Evolutionary conservation across 441 rosid species (phyloP).

Genomic region (Syzygium malaccense): DNA sequence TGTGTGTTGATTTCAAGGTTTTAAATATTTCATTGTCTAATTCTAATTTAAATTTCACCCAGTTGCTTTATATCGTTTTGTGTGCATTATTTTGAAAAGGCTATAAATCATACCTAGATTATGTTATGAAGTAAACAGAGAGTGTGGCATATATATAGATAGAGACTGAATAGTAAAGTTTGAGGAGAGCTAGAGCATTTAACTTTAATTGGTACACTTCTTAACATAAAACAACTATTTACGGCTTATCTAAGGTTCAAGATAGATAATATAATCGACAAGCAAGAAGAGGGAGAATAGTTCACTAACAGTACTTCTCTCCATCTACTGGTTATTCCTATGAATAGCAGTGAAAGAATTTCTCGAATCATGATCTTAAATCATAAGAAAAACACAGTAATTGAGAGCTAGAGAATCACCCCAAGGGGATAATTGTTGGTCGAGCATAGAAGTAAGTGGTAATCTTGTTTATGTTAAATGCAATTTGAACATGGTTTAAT

Average conservation of each 20-base stretch:
- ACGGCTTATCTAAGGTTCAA: neutral
- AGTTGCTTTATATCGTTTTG: neutral
- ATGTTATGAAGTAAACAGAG: neutral
- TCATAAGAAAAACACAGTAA: neutral
- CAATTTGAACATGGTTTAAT: neutral
- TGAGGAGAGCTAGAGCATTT: neutral
- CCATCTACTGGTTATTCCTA: neutral
- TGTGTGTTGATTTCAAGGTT: conserved; percentile 15
- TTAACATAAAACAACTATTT: neutral
- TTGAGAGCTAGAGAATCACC: neutral
- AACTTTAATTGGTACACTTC: neutral
- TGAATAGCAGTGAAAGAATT: neutral
- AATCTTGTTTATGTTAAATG: neutral
- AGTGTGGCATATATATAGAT: neutral
- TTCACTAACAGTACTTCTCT: neutral
- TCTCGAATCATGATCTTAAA: neutral
- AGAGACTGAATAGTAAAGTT: neutral
- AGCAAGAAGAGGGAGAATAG: neutral
- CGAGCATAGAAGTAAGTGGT: neutral
- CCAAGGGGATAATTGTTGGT: neutral
- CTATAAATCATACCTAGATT: neutral
- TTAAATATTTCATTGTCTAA: neutral
- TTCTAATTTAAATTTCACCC: neutral
- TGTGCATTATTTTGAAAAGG: neutral
- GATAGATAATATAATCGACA: neutral